Base-by-base conservation (phyloP, 2,329 filamentous ascomycete genomes). In the Claviceps arundinis region DNA sequence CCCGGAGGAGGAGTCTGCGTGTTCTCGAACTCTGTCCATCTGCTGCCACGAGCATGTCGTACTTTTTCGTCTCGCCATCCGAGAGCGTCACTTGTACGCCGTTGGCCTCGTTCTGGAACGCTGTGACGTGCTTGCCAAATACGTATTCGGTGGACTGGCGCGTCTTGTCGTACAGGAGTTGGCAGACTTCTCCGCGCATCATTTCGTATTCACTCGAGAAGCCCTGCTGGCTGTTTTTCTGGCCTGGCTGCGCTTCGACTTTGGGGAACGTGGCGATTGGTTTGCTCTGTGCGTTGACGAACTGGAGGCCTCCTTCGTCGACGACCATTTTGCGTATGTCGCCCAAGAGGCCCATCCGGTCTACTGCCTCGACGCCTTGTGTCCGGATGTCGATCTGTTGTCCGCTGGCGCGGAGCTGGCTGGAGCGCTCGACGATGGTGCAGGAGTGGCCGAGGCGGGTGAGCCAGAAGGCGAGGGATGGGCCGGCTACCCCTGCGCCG, bases 121-220 rank as follows among this genome's bases (percentile, higher is more conserved):
- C 50, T 5, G 60, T 59, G 8, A 68, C 55, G 4, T 59, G 61
- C 26, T 64, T 62, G 6, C 60, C 64, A 44, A 67, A 67, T 1
- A 57, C 38, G 53, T 63, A 68, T 34, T 54, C 55, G 14, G 57
- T 58, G 4, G 52, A 57, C 13, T 61, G 56, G 9, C 61, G 55
- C 22, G 65, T 68, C 17, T 57, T 62, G 0, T 77, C 67, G 56
- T 74, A 73, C 1, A 82, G 60, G 2, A 81, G 64, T 11, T 65
- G 62, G 4, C 72, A 70, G n/a, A 83, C 58, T 50, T 80, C 75
- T 0, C 75, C 77, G 8, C 79, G 68, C 70, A 83, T 75, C 48
- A 83, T 75, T 64, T 83, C 80, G 54, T 70, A 80, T 52, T 83
- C 79, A 54, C 71, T 73, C 0, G 74, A 77, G 26, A 78, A 61